Conservation (phyloP, 1,284 basidiomycete species). For the Wolfiporia cocos region DNA sequence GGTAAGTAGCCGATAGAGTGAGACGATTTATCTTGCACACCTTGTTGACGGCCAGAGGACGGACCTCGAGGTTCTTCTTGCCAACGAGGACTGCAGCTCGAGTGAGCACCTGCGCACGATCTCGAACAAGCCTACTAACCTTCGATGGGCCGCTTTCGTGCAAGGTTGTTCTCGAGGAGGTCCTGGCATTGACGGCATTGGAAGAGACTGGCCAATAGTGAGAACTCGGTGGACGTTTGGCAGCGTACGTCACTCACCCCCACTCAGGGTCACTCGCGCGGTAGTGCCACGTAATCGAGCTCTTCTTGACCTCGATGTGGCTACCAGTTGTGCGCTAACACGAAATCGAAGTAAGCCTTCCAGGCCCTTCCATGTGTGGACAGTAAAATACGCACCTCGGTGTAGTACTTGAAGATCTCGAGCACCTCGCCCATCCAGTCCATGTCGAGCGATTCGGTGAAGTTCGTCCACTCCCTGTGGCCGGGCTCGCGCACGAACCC, state of each 20-base stretch:
- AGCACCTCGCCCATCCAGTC: conserved; percentile 95
- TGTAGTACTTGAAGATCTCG: conserved; percentile 96
- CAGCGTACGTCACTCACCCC: conserved; percentile 77
- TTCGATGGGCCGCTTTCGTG: conserved; percentile 85
- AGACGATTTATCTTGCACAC: too few relatives aligned
- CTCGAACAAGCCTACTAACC: conserved; percentile 34
- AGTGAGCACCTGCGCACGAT: conserved; percentile 25
- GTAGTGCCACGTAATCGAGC: conserved; percentile 98
- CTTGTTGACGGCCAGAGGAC: conserved; percentile 94
- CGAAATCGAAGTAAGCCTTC: background rate
- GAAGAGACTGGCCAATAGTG: conserved; percentile 59
- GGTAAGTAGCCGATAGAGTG: too few relatives aligned
- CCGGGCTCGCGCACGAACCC: conserved; percentile 84
- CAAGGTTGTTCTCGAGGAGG: conserved; percentile 88
- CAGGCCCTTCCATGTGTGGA: conserved; percentile 3
- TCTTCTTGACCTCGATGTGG: conserved; percentile 95
- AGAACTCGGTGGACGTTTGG: conserved; percentile 8
- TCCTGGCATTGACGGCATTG: conserved; percentile 97
- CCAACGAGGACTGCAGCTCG: conserved; percentile 71
- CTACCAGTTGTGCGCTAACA: conserved; percentile 84
- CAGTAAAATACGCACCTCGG: conserved; percentile 54
- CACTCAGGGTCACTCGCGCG: conserved; percentile 91
- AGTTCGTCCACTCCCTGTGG: conserved; percentile 71
- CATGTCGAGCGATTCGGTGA: conserved; percentile 93
- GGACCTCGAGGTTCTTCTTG: conserved; percentile 98